These are phyloP conservation scores for Saccharomyces paradoxus DNA, from an alignment of 805 yeast species.

Conservation along the genomic window DNA sequence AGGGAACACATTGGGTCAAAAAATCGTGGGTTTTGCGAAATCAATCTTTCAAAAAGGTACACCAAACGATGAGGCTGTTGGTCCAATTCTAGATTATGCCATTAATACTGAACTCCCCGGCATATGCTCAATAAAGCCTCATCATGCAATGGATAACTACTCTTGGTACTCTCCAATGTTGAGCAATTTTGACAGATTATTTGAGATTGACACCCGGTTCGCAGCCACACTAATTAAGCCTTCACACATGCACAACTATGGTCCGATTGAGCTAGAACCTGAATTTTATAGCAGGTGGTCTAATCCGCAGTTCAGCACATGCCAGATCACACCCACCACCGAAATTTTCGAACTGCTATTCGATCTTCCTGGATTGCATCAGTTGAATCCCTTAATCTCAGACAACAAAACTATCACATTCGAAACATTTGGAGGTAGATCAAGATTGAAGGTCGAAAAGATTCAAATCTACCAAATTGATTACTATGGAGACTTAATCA, in stretches of 20 bases:
- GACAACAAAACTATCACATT: conserved; percentile 8
- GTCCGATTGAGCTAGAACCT: conserved; percentile 27
- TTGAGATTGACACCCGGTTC: conserved; percentile 38
- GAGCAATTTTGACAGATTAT: conserved; percentile 33
- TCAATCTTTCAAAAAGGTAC: neutral
- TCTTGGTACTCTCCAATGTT: conserved; percentile 37
- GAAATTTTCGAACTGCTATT: conserved; percentile 25
- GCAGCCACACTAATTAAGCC: conserved; percentile 38
- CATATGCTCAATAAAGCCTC: neutral
- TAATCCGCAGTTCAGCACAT: conserved; percentile 6
- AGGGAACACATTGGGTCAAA: neutral
- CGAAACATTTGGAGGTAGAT: conserved; percentile 34
- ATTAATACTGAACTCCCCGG: neutral
- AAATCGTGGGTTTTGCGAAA: neutral
- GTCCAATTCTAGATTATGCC: neutral
- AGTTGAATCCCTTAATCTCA: neutral
- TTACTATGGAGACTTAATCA: neutral
- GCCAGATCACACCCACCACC: conserved; percentile 19
- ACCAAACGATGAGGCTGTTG: neutral
- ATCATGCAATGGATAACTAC: neutral
- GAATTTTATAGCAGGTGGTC: conserved; percentile 30
- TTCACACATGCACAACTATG: conserved; percentile 20
- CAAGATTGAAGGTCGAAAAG: conserved; percentile 41
- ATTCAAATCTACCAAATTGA: conserved; percentile 14
- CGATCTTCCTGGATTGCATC: conserved; percentile 14